Base-by-base conservation (phyloP, 805 yeast genomes). In the Lachancea thermotolerans region DNA sequence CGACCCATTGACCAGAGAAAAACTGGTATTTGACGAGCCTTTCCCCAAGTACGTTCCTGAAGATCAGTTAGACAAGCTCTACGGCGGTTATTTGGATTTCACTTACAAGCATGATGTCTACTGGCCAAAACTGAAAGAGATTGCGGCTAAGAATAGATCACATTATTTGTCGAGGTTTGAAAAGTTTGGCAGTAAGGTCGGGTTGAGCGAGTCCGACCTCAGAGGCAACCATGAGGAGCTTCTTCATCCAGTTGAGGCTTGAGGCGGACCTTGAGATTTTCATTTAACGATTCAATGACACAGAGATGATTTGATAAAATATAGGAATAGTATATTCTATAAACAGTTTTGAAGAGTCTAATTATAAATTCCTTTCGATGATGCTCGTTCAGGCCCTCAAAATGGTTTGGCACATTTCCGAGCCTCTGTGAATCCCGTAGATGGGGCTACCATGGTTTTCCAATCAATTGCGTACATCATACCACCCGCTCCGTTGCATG, bases 351-450 rank as follows among this genome's bases (percentile, higher is more conserved):
- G 14, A 8, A 12, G 33, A 11, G 14, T 30, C 14, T 11, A 30
- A 30, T 30, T 30, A 30, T 30, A 30, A n/a, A 35, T 25, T 27
- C n/a, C n/a, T 18, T 29, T 35, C 25, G 7, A 21, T 21, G 25
- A 21, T 21, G 25, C 25, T 21, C 7, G 6, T 7, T 4, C 25
- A 21, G 25, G 37, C 25, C 27, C 28, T 57, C 53, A 72, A 54
- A 79, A 85, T 10, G 96, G 95, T 61, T 87, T 89, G 2, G 99
- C 99, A 67, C 95, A 87, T 64, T 93, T 93, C 48, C 99, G 74
- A 54, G 71, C 70, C 56, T 89, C 97, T 10, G 78, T 65, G 9
- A 73, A 75, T 1, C 96, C 96, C 2, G 90, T 79, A 21, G 65
- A 69, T 2, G 88, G 81, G 50, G 85, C 79, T 29, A 83, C 74